A percentile compares a stretch with the other conserved stretches of the same genome.
These are phyloP conservation scores for Thielaviopsis cerberus DNA, from an alignment of 2,329 filamentous ascomycete species.

Conservation along the genomic window DNA sequence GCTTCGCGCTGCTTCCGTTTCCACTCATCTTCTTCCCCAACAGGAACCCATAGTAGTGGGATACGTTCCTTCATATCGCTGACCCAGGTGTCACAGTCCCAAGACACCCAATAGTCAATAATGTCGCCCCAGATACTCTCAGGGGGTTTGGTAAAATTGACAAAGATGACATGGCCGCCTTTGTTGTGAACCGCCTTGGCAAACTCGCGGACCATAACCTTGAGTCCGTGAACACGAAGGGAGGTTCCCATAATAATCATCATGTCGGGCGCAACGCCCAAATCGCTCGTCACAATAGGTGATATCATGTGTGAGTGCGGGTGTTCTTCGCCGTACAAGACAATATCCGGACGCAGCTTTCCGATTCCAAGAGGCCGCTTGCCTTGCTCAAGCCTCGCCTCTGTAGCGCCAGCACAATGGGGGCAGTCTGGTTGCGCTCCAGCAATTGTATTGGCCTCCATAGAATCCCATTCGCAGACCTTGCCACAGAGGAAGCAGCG, in stretches of 20 bases:
- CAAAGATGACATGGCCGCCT: constrained; percentile 51
- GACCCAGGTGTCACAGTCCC: constrained; percentile 61
- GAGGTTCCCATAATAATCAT: constrained; percentile 55
- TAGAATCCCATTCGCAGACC: constrained; percentile 40
- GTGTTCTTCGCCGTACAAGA: constrained; percentile 57
- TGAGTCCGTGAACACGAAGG: constrained; percentile 51
- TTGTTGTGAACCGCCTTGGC: constrained; percentile 50
- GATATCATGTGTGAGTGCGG: constrained; percentile 50
- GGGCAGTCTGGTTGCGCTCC: constrained; percentile 51
- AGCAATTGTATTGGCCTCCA: constrained; percentile 36
- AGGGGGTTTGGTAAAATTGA: constrained; percentile 53
- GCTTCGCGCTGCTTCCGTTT: constrained; percentile 24
- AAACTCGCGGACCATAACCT: constrained; percentile 52
- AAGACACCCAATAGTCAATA: constrained; percentile 56
- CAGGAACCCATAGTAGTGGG: constrained; percentile 39
- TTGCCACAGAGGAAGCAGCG: constrained; percentile 44
- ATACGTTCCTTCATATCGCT: constrained; percentile 39
- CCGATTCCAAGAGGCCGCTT: constrained; percentile 50
- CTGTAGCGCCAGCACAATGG: constrained; percentile 43
- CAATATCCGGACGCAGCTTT: constrained; percentile 52
- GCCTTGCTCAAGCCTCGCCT: constrained; percentile 42
- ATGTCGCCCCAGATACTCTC: constrained; percentile 56
- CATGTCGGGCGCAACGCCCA: constrained; percentile 44
- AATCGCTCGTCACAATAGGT: constrained; percentile 48
- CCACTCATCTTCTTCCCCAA: constrained; percentile 25